A percentile compares a stretch with the other conserved stretches of the same genome.
Conservation (phyloP, 371 early-diverging fungal genomes). For the Syncephalastrum racemosum region DNA sequence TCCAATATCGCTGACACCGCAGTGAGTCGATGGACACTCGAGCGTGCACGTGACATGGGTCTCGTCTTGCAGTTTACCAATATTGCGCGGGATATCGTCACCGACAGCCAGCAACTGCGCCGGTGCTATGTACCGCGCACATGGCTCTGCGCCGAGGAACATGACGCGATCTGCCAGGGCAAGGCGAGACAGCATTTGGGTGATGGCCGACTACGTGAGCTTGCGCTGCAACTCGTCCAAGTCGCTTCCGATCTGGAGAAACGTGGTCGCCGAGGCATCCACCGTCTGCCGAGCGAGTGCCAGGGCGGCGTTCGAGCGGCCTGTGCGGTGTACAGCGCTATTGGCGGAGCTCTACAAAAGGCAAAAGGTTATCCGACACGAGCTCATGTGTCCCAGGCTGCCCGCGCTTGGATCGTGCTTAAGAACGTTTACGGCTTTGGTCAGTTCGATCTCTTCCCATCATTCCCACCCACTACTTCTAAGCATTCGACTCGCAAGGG, state of each 20-base stretch:
- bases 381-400: slow-evolving; percentile 21
- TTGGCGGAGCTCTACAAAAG: slow-evolving; percentile 33
- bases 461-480: no score
- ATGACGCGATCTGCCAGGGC: slow-evolving; percentile 13
- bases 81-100: slow-evolving; percentile 61
- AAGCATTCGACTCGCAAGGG: background rate
- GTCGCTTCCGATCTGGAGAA: slow-evolving; percentile 26
- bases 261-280: slow-evolving; percentile 37
- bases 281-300: slow-evolving; percentile 31
- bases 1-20: background rate
- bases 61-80: slow-evolving; percentile 59
- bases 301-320: slow-evolving; percentile 52
- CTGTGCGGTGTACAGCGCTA: slow-evolving; percentile 49
- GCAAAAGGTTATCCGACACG: slow-evolving; percentile 35
- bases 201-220: slow-evolving; percentile 19
- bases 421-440: slow-evolving; percentile 26
- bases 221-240: slow-evolving; percentile 23
- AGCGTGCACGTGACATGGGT: slow-evolving; percentile 58
- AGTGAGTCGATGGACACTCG: slow-evolving; percentile 23
- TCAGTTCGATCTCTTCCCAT: background rate
- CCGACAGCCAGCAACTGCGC: slow-evolving; percentile 51
- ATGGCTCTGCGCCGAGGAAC: slow-evolving; percentile 29
- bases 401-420: slow-evolving; percentile 26
- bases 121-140: slow-evolving; percentile 51
- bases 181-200: slow-evolving; percentile 26